Evolutionary conservation across 2,329 filamentous ascomycete species (phyloP).

Genomic region (Xylariaceae sp.): DNA sequence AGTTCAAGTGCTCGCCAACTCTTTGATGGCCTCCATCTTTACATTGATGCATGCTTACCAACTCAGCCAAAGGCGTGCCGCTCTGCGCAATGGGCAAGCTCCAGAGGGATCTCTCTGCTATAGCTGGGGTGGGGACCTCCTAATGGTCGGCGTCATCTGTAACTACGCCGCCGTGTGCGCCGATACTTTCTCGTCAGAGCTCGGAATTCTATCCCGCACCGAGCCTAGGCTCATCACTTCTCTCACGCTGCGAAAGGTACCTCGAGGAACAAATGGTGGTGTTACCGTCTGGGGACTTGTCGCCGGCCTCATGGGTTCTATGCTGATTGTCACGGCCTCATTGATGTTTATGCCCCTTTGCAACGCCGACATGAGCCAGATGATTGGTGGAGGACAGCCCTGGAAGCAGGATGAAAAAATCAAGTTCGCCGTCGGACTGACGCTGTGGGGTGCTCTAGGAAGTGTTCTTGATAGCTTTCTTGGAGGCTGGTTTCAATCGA

Average conservation of each 20-base stretch:
- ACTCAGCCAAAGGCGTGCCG: conserved; percentile 46
- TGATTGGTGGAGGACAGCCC: conserved; percentile 42
- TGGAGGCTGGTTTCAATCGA: conserved; percentile 80
- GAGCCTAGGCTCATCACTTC: conserved; percentile 85
- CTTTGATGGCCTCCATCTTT: conserved; percentile 69
- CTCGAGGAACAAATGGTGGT: conserved; percentile 89
- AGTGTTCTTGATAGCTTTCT: conserved; percentile 85
- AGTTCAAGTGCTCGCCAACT: conserved; percentile 88
- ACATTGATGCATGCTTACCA: conserved; percentile 59
- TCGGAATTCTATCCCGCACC: conserved; percentile 80
- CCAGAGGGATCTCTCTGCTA: conserved; percentile 49
- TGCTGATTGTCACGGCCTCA: conserved; percentile 65
- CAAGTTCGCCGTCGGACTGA: conserved; percentile 55
- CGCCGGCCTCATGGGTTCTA: conserved; percentile 72
- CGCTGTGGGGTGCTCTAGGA: conserved; percentile 72
- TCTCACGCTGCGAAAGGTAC: conserved; percentile 70
- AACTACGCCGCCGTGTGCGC: conserved; percentile 91
- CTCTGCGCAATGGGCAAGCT: conserved; percentile 33
- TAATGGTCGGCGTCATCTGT: conserved; percentile 64
- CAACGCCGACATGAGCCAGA: conserved; percentile 36
- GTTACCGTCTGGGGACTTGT: conserved; percentile 73
- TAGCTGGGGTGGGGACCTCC: conserved; percentile 59
- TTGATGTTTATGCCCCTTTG: conserved; percentile 70
- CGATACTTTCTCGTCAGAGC: conserved; percentile 92
- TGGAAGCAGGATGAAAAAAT: conserved; percentile 50